Conservation (phyloP, 2,329 filamentous ascomycete genomes). For the Cryphonectria radicalis region DNA sequence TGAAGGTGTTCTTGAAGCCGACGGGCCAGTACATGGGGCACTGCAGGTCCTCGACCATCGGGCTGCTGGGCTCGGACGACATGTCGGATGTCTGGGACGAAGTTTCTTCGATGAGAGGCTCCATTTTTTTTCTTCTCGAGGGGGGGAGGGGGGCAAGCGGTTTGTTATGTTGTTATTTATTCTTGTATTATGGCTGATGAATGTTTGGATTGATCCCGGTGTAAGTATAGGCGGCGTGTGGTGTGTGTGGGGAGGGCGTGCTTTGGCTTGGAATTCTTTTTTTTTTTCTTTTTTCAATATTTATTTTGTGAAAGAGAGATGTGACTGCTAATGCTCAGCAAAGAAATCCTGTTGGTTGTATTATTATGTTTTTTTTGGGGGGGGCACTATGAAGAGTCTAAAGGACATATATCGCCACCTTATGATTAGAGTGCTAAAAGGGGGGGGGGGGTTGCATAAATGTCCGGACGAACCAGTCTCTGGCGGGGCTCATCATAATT, state of each 20-base stretch:
- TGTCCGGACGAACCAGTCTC: background rate
- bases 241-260: background rate
- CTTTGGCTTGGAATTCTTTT: background rate
- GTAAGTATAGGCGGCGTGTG: background rate
- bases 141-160: background rate
- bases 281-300: too few species aligned
- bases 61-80: slow-evolving; percentile 6
- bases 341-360: background rate
- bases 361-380: background rate
- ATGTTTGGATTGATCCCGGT: background rate
- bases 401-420: slow-evolving; percentile 1
- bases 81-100: slow-evolving; percentile 15
- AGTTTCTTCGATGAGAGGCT: slow-evolving; percentile 19
- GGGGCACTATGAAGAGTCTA: background rate
- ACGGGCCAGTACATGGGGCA: slow-evolving; percentile 29
- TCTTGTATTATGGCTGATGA: background rate
- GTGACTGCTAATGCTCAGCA: background rate
- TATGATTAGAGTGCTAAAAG: background rate
- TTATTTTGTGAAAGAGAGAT: background rate
- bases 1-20: slow-evolving; percentile 33
- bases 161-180: background rate
- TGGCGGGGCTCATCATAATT: slow-evolving; percentile 5
- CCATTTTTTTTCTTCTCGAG: slow-evolving; percentile 2
- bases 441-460: slow-evolving; percentile 3
- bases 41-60: slow-evolving; percentile 26